These are phyloP conservation scores for Hanseniaspora gamundiae DNA, from an alignment of 1,139 yeast species.

Conservation along the genomic window DNA sequence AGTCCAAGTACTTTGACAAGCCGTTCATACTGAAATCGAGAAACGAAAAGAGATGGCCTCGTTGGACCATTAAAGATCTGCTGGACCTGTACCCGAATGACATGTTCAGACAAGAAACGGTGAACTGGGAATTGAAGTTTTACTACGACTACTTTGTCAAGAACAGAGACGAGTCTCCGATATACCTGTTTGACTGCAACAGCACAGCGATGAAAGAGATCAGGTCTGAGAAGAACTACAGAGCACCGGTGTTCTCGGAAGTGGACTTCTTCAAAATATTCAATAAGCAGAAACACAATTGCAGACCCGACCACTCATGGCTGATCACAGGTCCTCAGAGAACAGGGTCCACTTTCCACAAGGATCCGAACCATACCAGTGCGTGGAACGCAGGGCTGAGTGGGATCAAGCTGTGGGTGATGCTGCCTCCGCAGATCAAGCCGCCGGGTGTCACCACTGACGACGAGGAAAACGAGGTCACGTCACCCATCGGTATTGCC, in stretches of 20 bases:
- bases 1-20: constrained; percentile 32
- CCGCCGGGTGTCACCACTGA: constrained; percentile 86
- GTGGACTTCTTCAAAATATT: constrained; percentile 39
- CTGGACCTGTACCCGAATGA: constrained; percentile 44
- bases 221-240: constrained; percentile 35
- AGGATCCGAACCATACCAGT: constrained; percentile 81
- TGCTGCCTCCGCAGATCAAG: constrained; percentile 63
- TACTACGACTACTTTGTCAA: constrained; percentile 49
- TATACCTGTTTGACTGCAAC: constrained; percentile 74
- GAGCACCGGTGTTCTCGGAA: constrained; percentile 39
- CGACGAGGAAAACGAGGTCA: constrained; percentile 75
- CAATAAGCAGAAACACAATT: constrained; percentile 29
- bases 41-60: constrained; percentile 44
- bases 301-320: constrained; percentile 89
- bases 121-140: constrained; percentile 57
- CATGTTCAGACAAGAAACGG: constrained; percentile 75
- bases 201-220: constrained; percentile 50
- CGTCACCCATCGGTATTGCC: constrained; percentile 79
- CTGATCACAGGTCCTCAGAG: constrained; percentile 69
- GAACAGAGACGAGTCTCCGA: constrained; percentile 70
- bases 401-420: constrained; percentile 77
- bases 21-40: constrained; percentile 57
- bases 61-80: constrained; percentile 43
- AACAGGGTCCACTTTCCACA: constrained; percentile 83
- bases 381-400: constrained; percentile 79